Base-by-base conservation (phyloP, 805 yeast genomes). In the Saturnispora hagleri region DNA sequence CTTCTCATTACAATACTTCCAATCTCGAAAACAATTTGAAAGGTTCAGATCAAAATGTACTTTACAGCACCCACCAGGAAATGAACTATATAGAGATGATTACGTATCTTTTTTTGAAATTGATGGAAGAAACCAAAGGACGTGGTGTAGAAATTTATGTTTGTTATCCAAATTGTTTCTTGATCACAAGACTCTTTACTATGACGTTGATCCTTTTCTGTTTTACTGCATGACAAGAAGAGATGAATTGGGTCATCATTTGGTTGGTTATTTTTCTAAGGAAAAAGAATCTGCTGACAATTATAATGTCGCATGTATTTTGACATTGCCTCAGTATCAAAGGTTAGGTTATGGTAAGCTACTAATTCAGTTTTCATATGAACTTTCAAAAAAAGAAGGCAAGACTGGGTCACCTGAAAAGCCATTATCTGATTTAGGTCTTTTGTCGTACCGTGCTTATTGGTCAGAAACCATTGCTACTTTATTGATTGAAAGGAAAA, bases 351-450 rank as follows among this genome's bases (percentile, higher is more conserved):
- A 80, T 66, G 99, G 99, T 55, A 84, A 90, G 59, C 72, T 93
- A 40, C 74, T 93, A 56, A 93, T 93, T 60, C 96, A 91, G 61
- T 91, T 93, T 64, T 88, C 97, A 3, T 93, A 93, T 66, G 95
- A 87, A 71, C 72, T 93, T 43, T 86, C 96, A 2, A 83, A 84
- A 61, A 84, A 82, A 49, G 99, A 93, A 62, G 82, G 84, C 49
- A 93, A 93, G 65, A 80, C 82, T 3, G 99, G 99, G 1, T 89
- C 97, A 0, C 99, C 99, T 0, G 99, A 93, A 69, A 93, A 93
- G 63, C 99, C 99, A 3, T 73, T 93, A 22, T 87, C 96, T 0
- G 99, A 93, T 74, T 74, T 93, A 63, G 99, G 99, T 41, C 73
- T 93, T 33, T 74, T 93, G 28, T 86, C 96, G 5, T 93, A 93